Evolutionary conservation across 2,329 filamentous ascomycete genomes (phyloP).

Genomic region (Ophiostoma perfectum): DNA sequence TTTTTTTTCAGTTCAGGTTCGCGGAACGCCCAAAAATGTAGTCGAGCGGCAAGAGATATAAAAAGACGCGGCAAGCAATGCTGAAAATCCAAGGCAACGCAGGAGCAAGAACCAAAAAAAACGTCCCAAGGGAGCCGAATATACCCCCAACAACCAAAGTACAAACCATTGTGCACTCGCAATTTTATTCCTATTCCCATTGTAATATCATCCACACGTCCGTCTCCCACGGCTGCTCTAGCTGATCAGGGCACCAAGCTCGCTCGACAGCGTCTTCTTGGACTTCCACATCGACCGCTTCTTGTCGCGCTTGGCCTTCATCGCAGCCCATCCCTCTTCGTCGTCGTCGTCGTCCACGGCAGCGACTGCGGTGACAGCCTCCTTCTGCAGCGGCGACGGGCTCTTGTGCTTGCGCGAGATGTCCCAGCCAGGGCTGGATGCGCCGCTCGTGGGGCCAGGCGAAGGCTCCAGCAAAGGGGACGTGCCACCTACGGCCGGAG

Average conservation of each 20-base stretch:
- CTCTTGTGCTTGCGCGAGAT: conserved; percentile 34
- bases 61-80: not conserved
- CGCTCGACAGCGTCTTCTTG: conserved; percentile 51
- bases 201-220: not conserved
- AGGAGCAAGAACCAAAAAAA: not conserved
- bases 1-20: not conserved
- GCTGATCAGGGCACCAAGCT: conserved; percentile 46
- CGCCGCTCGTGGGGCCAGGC: not conserved
- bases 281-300: conserved; percentile 61
- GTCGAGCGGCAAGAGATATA: not conserved
- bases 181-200: not conserved
- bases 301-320: conserved; percentile 64
- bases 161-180: not conserved
- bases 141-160: not conserved
- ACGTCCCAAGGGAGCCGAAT: not conserved
- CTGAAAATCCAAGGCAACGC: not conserved
- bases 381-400: conserved; percentile 37
- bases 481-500: conserved; percentile 29
- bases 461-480: conserved; percentile 38
- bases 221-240: conserved; percentile 24
- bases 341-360: conserved; percentile 48
- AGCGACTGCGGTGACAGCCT: conserved; percentile 28
- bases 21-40: conserved; percentile 23
- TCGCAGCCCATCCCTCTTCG: conserved; percentile 63
- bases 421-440: conserved; percentile 26